phyloP scores from a whole-genome alignment of 208 protist species.

The Trypanosoma avium region DNA sequence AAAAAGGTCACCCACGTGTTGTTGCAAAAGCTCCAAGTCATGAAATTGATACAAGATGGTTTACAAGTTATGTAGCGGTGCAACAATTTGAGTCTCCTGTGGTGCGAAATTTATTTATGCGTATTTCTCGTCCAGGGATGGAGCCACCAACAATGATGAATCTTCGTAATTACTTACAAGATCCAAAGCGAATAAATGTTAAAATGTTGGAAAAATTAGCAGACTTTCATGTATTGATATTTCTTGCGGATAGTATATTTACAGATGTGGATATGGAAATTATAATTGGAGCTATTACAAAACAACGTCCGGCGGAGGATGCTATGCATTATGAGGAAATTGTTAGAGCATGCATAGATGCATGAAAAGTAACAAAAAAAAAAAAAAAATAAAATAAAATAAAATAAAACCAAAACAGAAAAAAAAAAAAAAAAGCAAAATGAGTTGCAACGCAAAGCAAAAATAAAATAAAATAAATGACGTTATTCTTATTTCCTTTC shows the following conservation, averaged over 20 bases:
- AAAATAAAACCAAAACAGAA: neutral
- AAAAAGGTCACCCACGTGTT: constrained; percentile 53
- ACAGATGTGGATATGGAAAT: constrained; percentile 51
- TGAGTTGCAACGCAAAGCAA: no score
- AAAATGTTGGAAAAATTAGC: constrained; percentile 76
- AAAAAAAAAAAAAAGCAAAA: neutral
- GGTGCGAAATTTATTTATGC: constrained; percentile 83
- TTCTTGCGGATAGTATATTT: constrained; percentile 63
- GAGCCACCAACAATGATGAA: constrained; percentile 71
- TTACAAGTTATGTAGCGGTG: constrained; percentile 87
- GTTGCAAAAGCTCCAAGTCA: constrained; percentile 66
- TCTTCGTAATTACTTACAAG: constrained; percentile 70
- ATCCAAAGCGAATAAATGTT: constrained; percentile 62
- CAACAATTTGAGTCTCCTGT: constrained; percentile 78
- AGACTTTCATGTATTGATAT: constrained; percentile 92
- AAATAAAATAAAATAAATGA: no score
- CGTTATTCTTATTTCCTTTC: no score
- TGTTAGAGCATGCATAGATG: constrained; percentile 39
- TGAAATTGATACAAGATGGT: constrained; percentile 83
- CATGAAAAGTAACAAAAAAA: constrained; percentile 11
- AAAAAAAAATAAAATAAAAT: constrained; percentile 5
- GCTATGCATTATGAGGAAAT: constrained; percentile 51
- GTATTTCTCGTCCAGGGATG: constrained; percentile 78
- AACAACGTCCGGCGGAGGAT: constrained; percentile 38
- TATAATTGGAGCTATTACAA: constrained; percentile 47